A percentile compares a stretch with the other conserved stretches of the same genome.
phyloP scores from a whole-genome alignment of 1,139 yeast species.

The Hyphopichia khmerensis region DNA sequence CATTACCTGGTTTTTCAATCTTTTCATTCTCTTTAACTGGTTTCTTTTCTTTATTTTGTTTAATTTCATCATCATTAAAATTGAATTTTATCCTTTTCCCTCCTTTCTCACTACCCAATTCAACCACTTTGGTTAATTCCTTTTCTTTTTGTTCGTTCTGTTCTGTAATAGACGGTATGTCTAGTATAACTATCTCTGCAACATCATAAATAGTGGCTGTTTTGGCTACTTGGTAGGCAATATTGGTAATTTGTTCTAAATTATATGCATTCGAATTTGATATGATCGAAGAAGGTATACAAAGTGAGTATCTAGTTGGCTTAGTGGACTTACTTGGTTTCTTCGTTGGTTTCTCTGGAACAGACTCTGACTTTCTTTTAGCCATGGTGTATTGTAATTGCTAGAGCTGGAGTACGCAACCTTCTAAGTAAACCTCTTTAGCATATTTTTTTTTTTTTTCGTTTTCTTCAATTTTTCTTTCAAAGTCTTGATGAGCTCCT shows the following conservation, averaged over 20 bases:
- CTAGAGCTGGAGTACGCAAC: too few species aligned
- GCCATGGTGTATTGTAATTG: slow-evolving; percentile 22
- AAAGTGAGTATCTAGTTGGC: slow-evolving; percentile 42
- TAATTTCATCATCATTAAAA: slow-evolving; percentile 28
- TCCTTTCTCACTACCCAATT: slow-evolving; percentile 24
- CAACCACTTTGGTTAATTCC: slow-evolving; percentile 18
- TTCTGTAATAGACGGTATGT: slow-evolving; percentile 32
- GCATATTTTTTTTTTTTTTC: neutral
- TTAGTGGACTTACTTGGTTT: slow-evolving; percentile 29
- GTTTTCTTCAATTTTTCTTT: neutral
- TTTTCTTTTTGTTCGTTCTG: slow-evolving; percentile 16
- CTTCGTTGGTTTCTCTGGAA: slow-evolving; percentile 23
- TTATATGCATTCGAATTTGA: slow-evolving; percentile 54
- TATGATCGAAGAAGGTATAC: slow-evolving; percentile 66
- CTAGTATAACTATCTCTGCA: slow-evolving; percentile 70
- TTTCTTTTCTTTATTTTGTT: slow-evolving; percentile 8
- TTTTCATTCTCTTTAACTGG: slow-evolving; percentile 4
- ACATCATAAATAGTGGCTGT: slow-evolving; percentile 69
- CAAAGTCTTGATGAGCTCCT: neutral
- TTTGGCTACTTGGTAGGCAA: slow-evolving; percentile 77
- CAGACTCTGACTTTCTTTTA: slow-evolving; percentile 27
- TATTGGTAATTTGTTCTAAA: slow-evolving; percentile 69
- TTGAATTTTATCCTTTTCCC: slow-evolving; percentile 36
- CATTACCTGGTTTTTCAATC: neutral
- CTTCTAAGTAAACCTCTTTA: neutral